These are phyloP conservation scores for Venturia aucupariae DNA, from an alignment of 2,329 filamentous ascomycete species.

Conservation along the genomic window DNA sequence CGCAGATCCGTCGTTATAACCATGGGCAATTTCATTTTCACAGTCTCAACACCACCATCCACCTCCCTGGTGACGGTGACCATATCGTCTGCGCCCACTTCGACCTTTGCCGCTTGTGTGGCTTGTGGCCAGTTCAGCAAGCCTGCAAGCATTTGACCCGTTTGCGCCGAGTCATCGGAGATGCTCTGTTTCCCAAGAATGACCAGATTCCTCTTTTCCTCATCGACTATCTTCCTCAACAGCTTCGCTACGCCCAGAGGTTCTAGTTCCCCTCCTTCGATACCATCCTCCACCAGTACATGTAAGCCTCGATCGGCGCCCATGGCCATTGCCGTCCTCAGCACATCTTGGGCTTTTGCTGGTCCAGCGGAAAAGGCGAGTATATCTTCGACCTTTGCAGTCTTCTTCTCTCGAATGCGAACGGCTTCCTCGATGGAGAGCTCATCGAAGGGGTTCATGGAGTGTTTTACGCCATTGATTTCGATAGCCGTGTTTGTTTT, in stretches of 20 bases:
- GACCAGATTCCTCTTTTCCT: constrained; percentile 83
- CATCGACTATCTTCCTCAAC: constrained; percentile 66
- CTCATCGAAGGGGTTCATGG: constrained; percentile 98
- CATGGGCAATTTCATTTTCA: constrained; percentile 78
- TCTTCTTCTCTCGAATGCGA: constrained; percentile 76
- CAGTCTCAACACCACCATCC: constrained; percentile 87
- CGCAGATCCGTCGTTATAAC: constrained; percentile 91
- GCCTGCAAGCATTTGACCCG: constrained; percentile 94
- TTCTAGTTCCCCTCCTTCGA: constrained; percentile 57
- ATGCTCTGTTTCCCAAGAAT: constrained; percentile 97
- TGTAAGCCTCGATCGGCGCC: constrained; percentile 88
- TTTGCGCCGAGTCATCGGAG: constrained; percentile 92
- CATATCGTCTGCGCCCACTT: constrained; percentile 57
- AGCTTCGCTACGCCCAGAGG: constrained; percentile 88
- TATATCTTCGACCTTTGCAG: constrained; percentile 67
- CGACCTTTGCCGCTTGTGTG: constrained; percentile 80
- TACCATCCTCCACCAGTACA: constrained; percentile 34
- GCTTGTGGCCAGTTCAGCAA: constrained; percentile 89
- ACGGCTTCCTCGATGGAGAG: constrained; percentile 95
- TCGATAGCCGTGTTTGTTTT: constrained; percentile 76
- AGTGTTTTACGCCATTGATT: constrained; percentile 88
- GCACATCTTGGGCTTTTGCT: constrained; percentile 74
- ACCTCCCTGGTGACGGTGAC: constrained; percentile 84
- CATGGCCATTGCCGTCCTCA: constrained; percentile 98
- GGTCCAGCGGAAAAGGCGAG: constrained; percentile 82